Evolutionary conservation across 1,139 yeast species (phyloP), one percentile per base, ranked within the genome.

Genomic region (Scheffersomyces lignicola): DNA sequence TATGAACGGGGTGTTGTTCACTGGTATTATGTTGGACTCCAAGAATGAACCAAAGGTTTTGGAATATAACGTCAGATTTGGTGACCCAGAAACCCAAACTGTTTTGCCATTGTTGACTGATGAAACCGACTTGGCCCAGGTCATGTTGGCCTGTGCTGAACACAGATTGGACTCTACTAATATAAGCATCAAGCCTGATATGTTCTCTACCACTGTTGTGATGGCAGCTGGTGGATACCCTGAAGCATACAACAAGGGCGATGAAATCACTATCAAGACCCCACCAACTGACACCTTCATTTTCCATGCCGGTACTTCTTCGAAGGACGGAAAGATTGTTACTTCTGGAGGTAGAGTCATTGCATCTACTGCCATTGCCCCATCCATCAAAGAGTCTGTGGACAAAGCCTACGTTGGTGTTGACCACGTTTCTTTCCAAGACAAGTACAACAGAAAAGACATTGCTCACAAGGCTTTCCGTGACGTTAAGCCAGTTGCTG

Each of bases 31-130:
- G 84, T 74, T 94, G 47, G 78, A 95, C 11, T 78, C 81, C 22
- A 52, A 66, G 30, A 95, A 96, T 33, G 76, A 66, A 47, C 97
- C 98, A 48, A 87, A 88, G 67, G 97, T 90, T 8, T 75, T 94
- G 54, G 99, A 94, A 65, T 94, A 94, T 66, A 94, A 94, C 51
- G 97, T 92, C 36, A 80, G 99, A 65, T 94, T 94, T 51, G 99
- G 99, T 43, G 99, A 94, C 61, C 99, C 99, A 47, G 99, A 94
- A 67, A 92, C 97, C 27, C 98, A 94, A 68, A 86, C 97, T 4
- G 95, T 92, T 22, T 72, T 94, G 54, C 97, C 97, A 11, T 73
- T 94, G 53, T 71, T 94, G 45, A 63, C 82, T 13, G 79, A 81
- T 26, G 90, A 86, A 41, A 83, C 96, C 15, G 98, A 94, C 63